These are phyloP conservation scores for Daphne laureola DNA, from an alignment of 441 rosid species.

Conservation along the genomic window DNA sequence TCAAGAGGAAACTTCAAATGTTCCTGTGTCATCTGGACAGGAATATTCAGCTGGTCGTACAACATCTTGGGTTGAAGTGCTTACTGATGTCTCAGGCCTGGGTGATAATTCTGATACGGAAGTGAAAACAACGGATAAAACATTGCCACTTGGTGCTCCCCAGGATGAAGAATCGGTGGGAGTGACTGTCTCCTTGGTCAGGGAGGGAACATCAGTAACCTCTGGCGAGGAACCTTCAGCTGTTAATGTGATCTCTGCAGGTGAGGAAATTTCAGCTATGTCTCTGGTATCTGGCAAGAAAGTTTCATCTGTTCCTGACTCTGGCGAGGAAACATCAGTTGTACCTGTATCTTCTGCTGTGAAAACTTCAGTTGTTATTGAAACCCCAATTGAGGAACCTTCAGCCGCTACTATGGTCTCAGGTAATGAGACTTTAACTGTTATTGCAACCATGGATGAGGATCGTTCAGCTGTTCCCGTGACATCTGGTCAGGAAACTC, in stretches of 20 bases:
- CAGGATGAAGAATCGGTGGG: background rate
- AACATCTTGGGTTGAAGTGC: background rate
- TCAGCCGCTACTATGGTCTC: background rate
- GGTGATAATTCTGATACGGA: background rate
- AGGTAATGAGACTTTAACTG: background rate
- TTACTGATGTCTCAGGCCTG: background rate
- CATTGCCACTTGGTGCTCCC: background rate
- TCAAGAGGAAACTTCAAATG: background rate
- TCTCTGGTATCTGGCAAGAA: background rate
- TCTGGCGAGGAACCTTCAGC: background rate
- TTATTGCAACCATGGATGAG: background rate
- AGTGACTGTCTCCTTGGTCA: background rate
- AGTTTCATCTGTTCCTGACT: background rate
- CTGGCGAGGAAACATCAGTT: background rate
- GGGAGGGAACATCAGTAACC: too few species aligned
- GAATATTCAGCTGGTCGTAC: background rate
- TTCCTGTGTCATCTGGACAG: background rate
- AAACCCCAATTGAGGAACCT: background rate
- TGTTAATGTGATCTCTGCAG: background rate
- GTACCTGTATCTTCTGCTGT: background rate
- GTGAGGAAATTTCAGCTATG: background rate
- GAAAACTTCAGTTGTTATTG: background rate
- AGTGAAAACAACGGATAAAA: background rate
- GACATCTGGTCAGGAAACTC: background rate
- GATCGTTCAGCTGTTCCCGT: background rate